Evolutionary conservation across 1,139 yeast species (phyloP), one percentile per base, ranked within the genome.

Genomic region (Kurtzmaniella quercitrusa): DNA sequence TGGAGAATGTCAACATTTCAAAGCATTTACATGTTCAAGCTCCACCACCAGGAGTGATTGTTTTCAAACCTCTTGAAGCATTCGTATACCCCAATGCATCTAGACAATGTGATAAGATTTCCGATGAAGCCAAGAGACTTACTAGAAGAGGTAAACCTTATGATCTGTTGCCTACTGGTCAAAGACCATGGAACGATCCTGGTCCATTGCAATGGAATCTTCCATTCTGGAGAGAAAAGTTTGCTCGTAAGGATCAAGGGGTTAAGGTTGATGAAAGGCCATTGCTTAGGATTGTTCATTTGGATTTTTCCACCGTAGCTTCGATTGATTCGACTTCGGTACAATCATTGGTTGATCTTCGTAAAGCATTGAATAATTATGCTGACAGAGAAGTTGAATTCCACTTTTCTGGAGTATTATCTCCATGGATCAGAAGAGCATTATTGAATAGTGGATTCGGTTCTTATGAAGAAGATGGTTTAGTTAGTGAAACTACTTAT

Each of bases 141-240:
- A 88, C 96, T 1, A 74, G 75, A 53, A 75, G 86, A 45, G 91
- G 91, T 21, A 72, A 73, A 43, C 66, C 77, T 19, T 62, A 68
- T 43, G 61, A 63, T 37, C 65, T 60, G 41, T 59, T 68, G 16
- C 68, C 71, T 42, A 74, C 79, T 37, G 86, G 89, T 23, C 86
- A 85, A 42, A 77, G 93, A 51, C 91, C 95, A 17, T 91, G 97
- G 96, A 90, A 90, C 59, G 94, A 89, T 56, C 91, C 90, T 21
- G 95, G 95, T 50, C 86, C 85, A 41, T 68, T 75, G 53, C 59
- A 50, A 48, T 69, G 68, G 70, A 70, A 56, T 37, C 51, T 63
- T 36, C 71, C 73, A 31, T 66, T 65, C 51, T 43, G 55, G 40
- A 59, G 62, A 47, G 56, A 59, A 40, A 54, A 50, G 14, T 44